A percentile compares a stretch with the other conserved stretches of the same genome.
Conservation (phyloP, 2,329 filamentous ascomycete species). For the Penicillium sp. region DNA sequence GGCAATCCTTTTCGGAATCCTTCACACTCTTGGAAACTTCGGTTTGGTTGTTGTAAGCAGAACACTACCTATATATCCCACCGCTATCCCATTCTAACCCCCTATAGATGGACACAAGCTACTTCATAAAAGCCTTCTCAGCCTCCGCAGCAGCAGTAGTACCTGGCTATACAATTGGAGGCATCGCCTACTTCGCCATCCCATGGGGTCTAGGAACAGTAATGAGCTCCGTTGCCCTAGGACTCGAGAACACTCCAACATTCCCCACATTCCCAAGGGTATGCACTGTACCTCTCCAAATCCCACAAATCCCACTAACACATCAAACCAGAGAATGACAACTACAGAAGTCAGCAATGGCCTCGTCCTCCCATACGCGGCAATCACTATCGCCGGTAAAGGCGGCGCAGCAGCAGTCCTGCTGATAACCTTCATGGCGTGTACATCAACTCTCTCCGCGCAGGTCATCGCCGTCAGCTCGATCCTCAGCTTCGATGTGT, state of each 20-base stretch:
- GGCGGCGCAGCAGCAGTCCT: conserved; percentile 38
- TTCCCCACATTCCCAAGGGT: conserved; percentile 55
- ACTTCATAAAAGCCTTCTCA: conserved; percentile 54
- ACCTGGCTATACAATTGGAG: conserved; percentile 52
- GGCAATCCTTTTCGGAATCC: conserved; percentile 51
- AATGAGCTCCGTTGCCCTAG: conserved; percentile 49
- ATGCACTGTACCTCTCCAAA: background rate
- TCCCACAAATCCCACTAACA: background rate
- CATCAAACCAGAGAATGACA: conserved; percentile 32
- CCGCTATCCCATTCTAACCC: background rate
- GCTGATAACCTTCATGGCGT: conserved; percentile 42
- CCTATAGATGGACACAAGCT: conserved; percentile 50
- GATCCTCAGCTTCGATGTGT: conserved; percentile 55
- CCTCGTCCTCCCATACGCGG: conserved; percentile 39
- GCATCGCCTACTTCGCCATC: conserved; percentile 54
- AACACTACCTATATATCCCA: background rate
- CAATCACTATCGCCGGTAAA: conserved; percentile 38
- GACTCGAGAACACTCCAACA: conserved; percentile 45
- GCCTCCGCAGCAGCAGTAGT: conserved; percentile 48
- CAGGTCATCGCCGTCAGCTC: conserved; percentile 55
- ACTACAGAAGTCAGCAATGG: conserved; percentile 35
- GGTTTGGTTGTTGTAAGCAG: conserved; percentile 48
- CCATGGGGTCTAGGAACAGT: conserved; percentile 54
- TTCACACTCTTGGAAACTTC: conserved; percentile 51
- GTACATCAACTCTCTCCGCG: conserved; percentile 49